Conservation (phyloP, 1,139 yeast species). For the Pichia sp. region DNA sequence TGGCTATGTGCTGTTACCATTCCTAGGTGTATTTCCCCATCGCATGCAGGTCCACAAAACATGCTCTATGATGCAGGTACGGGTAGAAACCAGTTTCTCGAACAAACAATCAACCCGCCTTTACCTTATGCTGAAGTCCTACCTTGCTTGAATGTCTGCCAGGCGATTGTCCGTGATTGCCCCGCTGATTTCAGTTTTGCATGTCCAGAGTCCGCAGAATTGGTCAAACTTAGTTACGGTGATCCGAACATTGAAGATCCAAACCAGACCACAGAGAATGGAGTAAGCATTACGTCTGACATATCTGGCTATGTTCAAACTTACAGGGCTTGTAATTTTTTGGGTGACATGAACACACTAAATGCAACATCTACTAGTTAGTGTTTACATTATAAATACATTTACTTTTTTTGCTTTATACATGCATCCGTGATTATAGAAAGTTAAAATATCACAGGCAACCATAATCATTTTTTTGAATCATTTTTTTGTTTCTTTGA, state of each 20-base stretch:
- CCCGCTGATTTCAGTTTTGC: constrained; percentile 70
- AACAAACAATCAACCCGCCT: constrained; percentile 55
- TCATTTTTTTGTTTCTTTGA: constrained; percentile 15
- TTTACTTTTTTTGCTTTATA: background rate
- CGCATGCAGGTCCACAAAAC: constrained; percentile 43
- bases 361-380: background rate
- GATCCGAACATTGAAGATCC: constrained; percentile 17
- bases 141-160: constrained; percentile 83
- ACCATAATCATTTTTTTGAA: too few relatives aligned
- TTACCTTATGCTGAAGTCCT: constrained; percentile 67
- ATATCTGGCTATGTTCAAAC: constrained; percentile 2
- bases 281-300: background rate
- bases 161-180: constrained; percentile 76
- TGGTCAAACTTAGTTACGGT: constrained; percentile 45
- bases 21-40: constrained; percentile 71
- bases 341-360: constrained; percentile 9
- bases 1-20: constrained; percentile 91
- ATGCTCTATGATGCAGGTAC: constrained; percentile 44
- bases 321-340: constrained; percentile 16
- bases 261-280: background rate
- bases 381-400: background rate
- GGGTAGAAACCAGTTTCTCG: constrained; percentile 62
- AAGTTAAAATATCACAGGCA: too few relatives aligned
- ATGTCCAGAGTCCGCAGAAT: constrained; percentile 55
- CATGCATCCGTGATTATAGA: background rate